Base-by-base conservation (phyloP, 2,329 filamentous ascomycete species). In the Magnaporthiopsis poae region DNA sequence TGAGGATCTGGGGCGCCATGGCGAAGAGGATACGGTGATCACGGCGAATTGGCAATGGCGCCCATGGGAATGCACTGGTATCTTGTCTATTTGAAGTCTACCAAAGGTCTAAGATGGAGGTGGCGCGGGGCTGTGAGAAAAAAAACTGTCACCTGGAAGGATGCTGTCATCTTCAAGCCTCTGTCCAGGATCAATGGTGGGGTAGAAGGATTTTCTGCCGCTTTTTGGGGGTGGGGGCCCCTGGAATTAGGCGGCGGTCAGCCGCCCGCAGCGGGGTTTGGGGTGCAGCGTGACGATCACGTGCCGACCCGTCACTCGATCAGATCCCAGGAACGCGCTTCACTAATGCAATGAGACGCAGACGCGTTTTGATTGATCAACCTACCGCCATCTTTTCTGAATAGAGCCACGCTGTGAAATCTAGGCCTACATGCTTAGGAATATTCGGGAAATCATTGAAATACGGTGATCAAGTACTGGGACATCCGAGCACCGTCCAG, bases 1-100 rank as follows among this genome's bases (percentile, higher is more conserved):
- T 69, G 60, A 78, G 72, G 52, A 72, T 71, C 59, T 72, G 65
- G 65, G 69, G 68, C 62, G 70, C 68, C 72, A 74, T 74, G 61
- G 63, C 68, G 69, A 68, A 27, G 63, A 33, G 63, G 46, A 64
- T 56, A 39, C n/a, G 25, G 35, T 25, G 39, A 27, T 35, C 36
- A 64, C 36, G 62, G 52, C 25, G 36, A n/a, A 52, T 52, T 25
- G 29, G 36, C 62, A 31, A 52, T 31, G 52, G 36, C 29, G 62
- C n/a, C 62, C 25, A 61, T 39, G 39, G 25, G 29, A 12, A 64
- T 39, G 39, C 25, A 46, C 62, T 46, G 18, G 39, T 39, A 64
- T 36, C 39, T 31, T 64, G 11, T 46, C 62, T 52, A 31, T 29
- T 29, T 46, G 31, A 33, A 29, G 11, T 61, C 31, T 61, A 61